phyloP scores from a whole-genome alignment of 768 basidiomycete species.

The Boletellus ananas region DNA sequence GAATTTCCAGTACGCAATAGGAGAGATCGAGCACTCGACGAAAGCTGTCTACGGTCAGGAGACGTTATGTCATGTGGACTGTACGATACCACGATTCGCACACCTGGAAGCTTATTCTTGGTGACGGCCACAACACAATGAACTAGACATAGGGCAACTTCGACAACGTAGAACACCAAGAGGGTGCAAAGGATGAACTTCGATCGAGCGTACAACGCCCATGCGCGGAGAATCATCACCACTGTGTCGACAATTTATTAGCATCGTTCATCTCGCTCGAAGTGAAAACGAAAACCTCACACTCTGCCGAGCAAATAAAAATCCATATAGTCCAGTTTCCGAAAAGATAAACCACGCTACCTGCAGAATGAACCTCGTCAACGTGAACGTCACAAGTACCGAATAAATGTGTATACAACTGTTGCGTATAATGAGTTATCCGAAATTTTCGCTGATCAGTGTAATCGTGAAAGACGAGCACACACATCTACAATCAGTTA shows the following conservation, averaged over 20 bases:
- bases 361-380: background rate
- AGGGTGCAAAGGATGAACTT: background rate
- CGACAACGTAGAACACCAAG: background rate
- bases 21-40: background rate
- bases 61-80: background rate
- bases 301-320: background rate
- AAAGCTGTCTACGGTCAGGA: background rate
- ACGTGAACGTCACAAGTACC: background rate
- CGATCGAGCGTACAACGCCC: background rate
- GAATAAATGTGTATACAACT: background rate
- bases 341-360: background rate
- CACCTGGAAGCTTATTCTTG: background rate
- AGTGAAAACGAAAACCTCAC: background rate
- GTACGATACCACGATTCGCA: no score
- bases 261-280: no score
- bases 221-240: background rate
- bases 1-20: background rate
- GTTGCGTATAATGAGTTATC: background rate
- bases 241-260: background rate
- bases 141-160: background rate
- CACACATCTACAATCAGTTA: background rate
- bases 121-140: background rate
- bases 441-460: background rate
- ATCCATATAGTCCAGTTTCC: background rate
- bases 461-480: background rate